phyloP scores from a whole-genome alignment of 192 early-diverging fungal genomes.

The Globomyces pollinis-pini region DNA sequence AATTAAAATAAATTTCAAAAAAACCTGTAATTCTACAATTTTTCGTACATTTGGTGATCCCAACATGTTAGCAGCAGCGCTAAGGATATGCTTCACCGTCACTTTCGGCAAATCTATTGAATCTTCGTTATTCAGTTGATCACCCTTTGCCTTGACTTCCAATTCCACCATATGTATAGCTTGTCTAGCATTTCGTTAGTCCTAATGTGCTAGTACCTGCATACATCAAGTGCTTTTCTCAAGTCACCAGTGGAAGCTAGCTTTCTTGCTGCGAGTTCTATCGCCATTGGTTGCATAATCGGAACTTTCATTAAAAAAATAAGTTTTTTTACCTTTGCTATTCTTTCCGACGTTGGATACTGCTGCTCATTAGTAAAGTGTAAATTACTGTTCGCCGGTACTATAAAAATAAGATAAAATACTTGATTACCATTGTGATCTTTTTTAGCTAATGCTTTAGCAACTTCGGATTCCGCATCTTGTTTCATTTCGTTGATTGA shows the following conservation, averaged over 20 bases:
- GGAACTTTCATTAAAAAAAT: constrained; percentile 7
- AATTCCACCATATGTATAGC: constrained; percentile 76
- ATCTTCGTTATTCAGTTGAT: too few relatives aligned
- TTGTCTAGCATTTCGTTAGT: constrained; percentile 42
- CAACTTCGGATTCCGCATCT: too few relatives aligned
- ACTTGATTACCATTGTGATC: too few relatives aligned
- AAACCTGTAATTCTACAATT: constrained; percentile 62
- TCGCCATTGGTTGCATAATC: constrained; percentile 73
- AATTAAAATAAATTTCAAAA: too few relatives aligned
- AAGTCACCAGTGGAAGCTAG: constrained; percentile 71
- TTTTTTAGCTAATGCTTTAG: too few relatives aligned
- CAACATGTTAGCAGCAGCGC: constrained; percentile 53
- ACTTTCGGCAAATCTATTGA: constrained; percentile 52
- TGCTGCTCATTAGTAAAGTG: too few relatives aligned
- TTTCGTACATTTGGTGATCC: constrained; percentile 53
- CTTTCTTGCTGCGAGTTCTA: constrained; percentile 91
- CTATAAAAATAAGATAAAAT: too few relatives aligned
- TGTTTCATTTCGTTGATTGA: too few relatives aligned
- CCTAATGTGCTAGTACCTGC: too few relatives aligned
- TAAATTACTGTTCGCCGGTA: too few relatives aligned
- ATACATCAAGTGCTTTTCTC: constrained; percentile 36
- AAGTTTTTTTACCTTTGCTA: not conserved
- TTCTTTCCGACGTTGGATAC: not conserved
- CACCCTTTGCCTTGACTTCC: constrained; percentile 45
- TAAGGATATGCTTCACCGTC: constrained; percentile 70